phyloP scores from a whole-genome alignment of 108 stramenopile genomes.

The Nitzschia inconspicua region DNA sequence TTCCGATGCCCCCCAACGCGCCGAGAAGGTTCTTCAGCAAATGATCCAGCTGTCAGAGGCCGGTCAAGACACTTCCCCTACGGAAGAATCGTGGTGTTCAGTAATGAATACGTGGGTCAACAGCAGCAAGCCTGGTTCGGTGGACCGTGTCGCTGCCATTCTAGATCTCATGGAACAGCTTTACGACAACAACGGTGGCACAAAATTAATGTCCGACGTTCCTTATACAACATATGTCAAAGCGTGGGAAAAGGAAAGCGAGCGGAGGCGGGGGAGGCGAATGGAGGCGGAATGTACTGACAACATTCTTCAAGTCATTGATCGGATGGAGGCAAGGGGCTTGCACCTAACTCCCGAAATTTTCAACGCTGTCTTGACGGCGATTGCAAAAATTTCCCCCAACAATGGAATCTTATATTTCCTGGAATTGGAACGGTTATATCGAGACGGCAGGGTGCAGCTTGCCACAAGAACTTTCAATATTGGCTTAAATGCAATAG shows the following conservation, averaged over 20 bases:
- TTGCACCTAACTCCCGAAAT: conserved; percentile 13
- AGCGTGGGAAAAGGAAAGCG: conserved; percentile 22
- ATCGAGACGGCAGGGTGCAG: conserved; percentile 10
- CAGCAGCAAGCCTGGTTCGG: conserved; percentile 8
- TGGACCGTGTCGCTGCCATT: conserved; percentile 17
- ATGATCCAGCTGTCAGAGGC: conserved; percentile 17
- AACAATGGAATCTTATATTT: conserved; percentile 25
- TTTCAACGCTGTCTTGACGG: conserved; percentile 25
- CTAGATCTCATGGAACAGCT: conserved; percentile 24
- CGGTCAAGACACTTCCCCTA: conserved; percentile 1
- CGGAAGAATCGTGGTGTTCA: conserved; percentile 16
- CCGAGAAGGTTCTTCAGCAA: conserved; percentile 31
- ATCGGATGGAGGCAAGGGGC: conserved; percentile 16
- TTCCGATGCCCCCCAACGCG: conserved; percentile 20
- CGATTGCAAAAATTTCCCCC: conserved; percentile 1
- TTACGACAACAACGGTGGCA: neutral
- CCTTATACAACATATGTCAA: conserved; percentile 19
- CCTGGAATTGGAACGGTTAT: conserved; percentile 22
- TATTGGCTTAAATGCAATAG: conserved; percentile 23
- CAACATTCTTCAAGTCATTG: conserved; percentile 16
- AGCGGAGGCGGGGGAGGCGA: neutral
- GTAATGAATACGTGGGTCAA: conserved; percentile 40
- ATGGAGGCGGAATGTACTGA: conserved; percentile 1
- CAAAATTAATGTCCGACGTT: neutral
- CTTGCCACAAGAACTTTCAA: conserved; percentile 32